Evolutionary conservation across 1,284 basidiomycete species (phyloP).

Genomic region (Gomphus sp.): DNA sequence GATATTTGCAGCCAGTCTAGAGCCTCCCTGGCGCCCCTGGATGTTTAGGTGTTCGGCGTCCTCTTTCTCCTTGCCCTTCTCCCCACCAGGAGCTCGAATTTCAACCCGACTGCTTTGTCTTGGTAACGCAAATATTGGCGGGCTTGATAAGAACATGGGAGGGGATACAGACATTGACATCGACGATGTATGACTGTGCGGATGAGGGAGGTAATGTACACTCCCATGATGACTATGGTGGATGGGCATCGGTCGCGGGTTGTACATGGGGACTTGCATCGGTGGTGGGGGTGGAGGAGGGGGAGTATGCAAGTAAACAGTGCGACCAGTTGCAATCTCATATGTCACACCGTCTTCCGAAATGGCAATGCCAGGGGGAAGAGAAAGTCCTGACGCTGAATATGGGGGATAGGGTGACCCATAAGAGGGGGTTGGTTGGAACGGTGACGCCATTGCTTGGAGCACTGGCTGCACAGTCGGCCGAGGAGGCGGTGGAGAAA

Average conservation of each 20-base stretch:
- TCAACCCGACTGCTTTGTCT: slow-evolving; percentile 63
- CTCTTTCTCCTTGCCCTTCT: slow-evolving; percentile 20
- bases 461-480: slow-evolving; percentile 31
- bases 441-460: slow-evolving; percentile 46
- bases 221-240: slow-evolving; percentile 35
- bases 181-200: slow-evolving; percentile 42
- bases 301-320: slow-evolving; percentile 56
- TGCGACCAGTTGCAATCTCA: slow-evolving; percentile 68
- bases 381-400: slow-evolving; percentile 22
- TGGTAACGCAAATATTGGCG: slow-evolving; percentile 61
- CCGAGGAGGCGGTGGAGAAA: neutral
- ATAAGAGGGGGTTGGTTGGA: slow-evolving; percentile 48
- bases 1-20: slow-evolving; percentile 1
- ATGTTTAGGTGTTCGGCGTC: slow-evolving; percentile 3
- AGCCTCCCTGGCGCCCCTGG: slow-evolving; percentile 13
- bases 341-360: slow-evolving; percentile 67
- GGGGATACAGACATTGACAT: slow-evolving; percentile 50
- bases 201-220: slow-evolving; percentile 41
- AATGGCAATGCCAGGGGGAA: slow-evolving; percentile 69
- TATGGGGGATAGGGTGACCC: slow-evolving; percentile 51
- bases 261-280: slow-evolving; percentile 40
- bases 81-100: slow-evolving; percentile 57
- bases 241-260: slow-evolving; percentile 53
- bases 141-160: slow-evolving; percentile 46
- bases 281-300: slow-evolving; percentile 37